Percentiles rank a stretch among this genome's conserved stretches.
phyloP scores from a whole-genome alignment of 192 early-diverging fungal genomes.

The Rhizoclosmatium sp. region DNA sequence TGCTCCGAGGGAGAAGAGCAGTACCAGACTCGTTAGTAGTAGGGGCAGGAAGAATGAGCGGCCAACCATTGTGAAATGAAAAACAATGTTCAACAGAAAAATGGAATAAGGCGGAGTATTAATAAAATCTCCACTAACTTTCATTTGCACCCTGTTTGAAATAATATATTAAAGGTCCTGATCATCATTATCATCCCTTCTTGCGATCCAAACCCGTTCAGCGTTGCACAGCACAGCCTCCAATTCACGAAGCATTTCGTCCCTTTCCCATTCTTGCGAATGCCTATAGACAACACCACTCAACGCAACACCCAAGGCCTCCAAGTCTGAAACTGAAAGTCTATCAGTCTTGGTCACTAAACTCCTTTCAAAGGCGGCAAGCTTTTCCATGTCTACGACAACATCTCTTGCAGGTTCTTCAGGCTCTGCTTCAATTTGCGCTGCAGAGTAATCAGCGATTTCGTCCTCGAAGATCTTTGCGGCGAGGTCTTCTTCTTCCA shows the following conservation, averaged over 20 bases:
- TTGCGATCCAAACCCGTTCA: constrained; percentile 1
- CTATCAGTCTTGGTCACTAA: constrained; percentile 9
- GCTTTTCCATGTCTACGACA: constrained; percentile 2
- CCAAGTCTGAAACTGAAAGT: constrained; percentile 31
- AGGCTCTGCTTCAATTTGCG: neutral
- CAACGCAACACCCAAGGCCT: constrained; percentile 35
- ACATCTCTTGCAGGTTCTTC: constrained; percentile 11
- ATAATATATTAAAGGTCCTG: too few relatives aligned
- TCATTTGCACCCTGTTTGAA: too few relatives aligned
- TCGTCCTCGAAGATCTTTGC: constrained; percentile 17
- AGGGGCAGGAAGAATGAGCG: too few relatives aligned
- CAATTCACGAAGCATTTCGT: constrained; percentile 17
- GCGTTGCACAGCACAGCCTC: neutral
- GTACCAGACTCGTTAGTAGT: too few relatives aligned
- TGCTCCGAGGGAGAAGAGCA: too few relatives aligned
- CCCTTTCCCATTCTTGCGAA: constrained; percentile 12
- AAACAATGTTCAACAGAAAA: too few relatives aligned
- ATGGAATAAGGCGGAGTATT: too few relatives aligned
- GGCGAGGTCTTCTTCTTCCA: neutral
- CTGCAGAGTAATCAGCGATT: neutral
- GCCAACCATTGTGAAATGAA: too few relatives aligned
- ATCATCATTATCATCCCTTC: neutral
- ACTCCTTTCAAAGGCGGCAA: neutral
- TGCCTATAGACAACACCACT: constrained; percentile 5
- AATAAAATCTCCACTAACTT: too few relatives aligned